These are phyloP conservation scores for Aspergillus sclerotiicarbonarius DNA, from an alignment of 495 filamentous ascomycete species.

Conservation along the genomic window DNA sequence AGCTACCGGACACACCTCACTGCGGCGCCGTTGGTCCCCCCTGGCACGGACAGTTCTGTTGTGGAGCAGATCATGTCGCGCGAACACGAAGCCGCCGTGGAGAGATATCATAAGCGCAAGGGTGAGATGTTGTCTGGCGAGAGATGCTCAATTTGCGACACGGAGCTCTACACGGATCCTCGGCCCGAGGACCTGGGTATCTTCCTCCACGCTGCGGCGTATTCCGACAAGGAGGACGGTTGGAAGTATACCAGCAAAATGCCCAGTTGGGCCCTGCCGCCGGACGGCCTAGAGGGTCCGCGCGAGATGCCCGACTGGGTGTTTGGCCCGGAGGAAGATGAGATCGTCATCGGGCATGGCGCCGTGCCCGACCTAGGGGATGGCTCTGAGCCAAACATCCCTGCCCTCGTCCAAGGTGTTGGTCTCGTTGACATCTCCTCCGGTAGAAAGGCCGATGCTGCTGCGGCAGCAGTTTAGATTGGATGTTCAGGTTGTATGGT, in stretches of 20 bases:
- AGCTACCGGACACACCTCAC: constrained; percentile 62
- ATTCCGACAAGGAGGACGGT: constrained; percentile 72
- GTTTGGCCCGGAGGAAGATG: constrained; percentile 32
- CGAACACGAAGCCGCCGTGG: constrained; percentile 81
- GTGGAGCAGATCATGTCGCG: constrained; percentile 44
- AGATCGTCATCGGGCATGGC: constrained; percentile 38
- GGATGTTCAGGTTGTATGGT: constrained; percentile 27
- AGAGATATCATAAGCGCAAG: constrained; percentile 70
- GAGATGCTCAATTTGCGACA: constrained; percentile 74
- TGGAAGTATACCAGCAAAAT: constrained; percentile 87
- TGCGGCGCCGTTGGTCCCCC: constrained; percentile 40
- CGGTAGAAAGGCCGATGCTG: constrained; percentile 61
- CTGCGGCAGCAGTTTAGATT: constrained; percentile 72
- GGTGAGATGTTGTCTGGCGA: constrained; percentile 91
- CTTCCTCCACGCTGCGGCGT: constrained; percentile 87
- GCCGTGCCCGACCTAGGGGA: constrained; percentile 29
- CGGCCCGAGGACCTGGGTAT: constrained; percentile 85
- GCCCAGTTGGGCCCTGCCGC: constrained; percentile 84
- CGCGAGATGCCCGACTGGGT: constrained; percentile 49
- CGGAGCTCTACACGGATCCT: constrained; percentile 89
- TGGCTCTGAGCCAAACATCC: background rate
- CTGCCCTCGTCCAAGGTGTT: constrained; percentile 22
- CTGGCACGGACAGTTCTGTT: constrained; percentile 36
- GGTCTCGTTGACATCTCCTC: constrained; percentile 23
- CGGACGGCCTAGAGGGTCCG: constrained; percentile 58